Base-by-base conservation (phyloP, 345 rosid genomes). In the Populus euphratica region DNA sequence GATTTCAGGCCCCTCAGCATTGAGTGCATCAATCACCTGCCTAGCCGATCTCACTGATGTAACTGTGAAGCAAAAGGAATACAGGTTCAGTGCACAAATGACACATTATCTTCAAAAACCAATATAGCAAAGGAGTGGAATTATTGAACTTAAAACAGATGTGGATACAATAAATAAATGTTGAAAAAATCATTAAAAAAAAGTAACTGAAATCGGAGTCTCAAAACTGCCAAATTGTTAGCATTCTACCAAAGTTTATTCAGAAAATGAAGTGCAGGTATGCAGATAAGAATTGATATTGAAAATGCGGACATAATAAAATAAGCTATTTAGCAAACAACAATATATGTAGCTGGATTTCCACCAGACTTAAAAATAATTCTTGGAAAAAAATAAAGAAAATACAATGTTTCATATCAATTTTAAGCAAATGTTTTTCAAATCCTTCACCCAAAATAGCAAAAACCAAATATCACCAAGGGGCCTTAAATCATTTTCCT, bases 1-100 rank as follows among this genome's bases (percentile, higher is more conserved):
- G 66, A 96, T 93, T 76, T 92, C 95, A 79, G 96, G 88, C 65
- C 98, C 99, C 82, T 96, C 98, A 7, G 97, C 99, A 84, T 93
- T 96, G 74, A 96, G 80, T 73, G 97, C 96, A 88, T 92, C 96
- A 81, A 96, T 91, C 76, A 96, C 98, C 78, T 96, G 98, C 81
- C 99, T 92, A 71, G 97, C 94, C 49, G 99, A 92, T 78, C 84
- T 90, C 81, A 93, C 99, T 2, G 94, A 70, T 68, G 96, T 93
- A 84, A 96, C 99, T 96, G 93, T 75, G 35, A 72, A 85, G 72
- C 67, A 78, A 78, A 74, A 52, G 23, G 29, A 67, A 78, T 18
- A 67, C 41, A 76, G 59, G 8, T 59, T 77, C 73, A 79, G 50
- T 71, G 69, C 8, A 21, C 35, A 16, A 38, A 36, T 16, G 39